A percentile compares a stretch with the other conserved stretches of the same genome.
Evolutionary conservation across 164 flowering plant genomes (phyloP).

Genomic region (Annona cherimola): DNA sequence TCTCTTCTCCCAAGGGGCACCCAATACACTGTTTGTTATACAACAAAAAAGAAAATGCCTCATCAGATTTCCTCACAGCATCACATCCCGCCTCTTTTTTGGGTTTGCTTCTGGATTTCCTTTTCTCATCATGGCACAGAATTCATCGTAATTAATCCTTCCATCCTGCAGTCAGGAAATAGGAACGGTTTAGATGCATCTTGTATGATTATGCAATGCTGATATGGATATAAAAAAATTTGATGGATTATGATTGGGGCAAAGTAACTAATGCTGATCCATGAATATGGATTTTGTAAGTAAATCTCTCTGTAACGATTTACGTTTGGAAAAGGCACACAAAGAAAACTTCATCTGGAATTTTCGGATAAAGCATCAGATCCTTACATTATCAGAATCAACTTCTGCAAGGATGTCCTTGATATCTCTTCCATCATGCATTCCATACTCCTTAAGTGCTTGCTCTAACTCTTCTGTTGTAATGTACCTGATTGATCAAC

Average conservation of each 20-base stretch:
- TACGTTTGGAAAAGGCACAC: no score
- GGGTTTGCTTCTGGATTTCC: slow-evolving; percentile 66
- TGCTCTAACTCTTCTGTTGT: slow-evolving; percentile 91
- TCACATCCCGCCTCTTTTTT: slow-evolving; percentile 61
- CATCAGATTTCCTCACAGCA: slow-evolving; percentile 7
- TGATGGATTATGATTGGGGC: no score
- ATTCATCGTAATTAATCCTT: slow-evolving; percentile 76
- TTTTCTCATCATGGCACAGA: slow-evolving; percentile 88
- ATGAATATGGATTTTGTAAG: no score
- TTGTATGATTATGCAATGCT: no score
- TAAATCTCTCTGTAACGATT: no score
- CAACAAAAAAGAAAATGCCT: neutral
- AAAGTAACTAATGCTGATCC: neutral
- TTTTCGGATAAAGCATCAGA: neutral
- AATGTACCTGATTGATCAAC: slow-evolving; percentile 44
- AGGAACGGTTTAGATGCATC: no score
- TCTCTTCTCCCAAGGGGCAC: neutral
- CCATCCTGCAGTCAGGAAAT: slow-evolving; percentile 50
- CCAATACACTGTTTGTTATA: neutral
- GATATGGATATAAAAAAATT: no score
- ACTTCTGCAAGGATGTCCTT: slow-evolving; percentile 88
- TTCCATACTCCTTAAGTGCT: slow-evolving; percentile 79
- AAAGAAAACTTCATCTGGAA: no score
- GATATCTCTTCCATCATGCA: slow-evolving; percentile 79
- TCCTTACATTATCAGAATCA: slow-evolving; percentile 74